Conservation (phyloP, 2,329 filamentous ascomycete genomes). For the Fusarium sp. region DNA sequence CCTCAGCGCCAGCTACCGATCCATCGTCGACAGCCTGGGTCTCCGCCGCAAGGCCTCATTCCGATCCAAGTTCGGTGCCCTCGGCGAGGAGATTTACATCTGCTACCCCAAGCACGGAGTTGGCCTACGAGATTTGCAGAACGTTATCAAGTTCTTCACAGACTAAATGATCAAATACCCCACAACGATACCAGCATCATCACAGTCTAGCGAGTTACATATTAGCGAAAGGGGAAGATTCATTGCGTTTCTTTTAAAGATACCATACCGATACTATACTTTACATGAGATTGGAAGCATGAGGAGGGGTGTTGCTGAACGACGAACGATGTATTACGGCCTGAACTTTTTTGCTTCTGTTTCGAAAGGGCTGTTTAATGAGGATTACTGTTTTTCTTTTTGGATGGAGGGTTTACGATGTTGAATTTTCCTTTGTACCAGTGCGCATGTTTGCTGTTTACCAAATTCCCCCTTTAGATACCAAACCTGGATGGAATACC, state of each 20-base stretch:
- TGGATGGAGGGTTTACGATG: slow-evolving; percentile 17
- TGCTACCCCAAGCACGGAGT: slow-evolving; percentile 90
- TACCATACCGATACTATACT: slow-evolving; percentile 36
- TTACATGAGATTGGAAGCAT: slow-evolving; percentile 22
- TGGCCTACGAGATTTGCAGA: slow-evolving; percentile 82
- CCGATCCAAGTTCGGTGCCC: slow-evolving; percentile 87
- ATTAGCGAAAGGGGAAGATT: slow-evolving; percentile 17
- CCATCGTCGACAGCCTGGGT: slow-evolving; percentile 84
- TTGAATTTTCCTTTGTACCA: slow-evolving; percentile 16
- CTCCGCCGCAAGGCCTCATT: slow-evolving; percentile 90
- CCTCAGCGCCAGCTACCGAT: slow-evolving; percentile 84
- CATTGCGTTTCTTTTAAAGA: slow-evolving; percentile 26
- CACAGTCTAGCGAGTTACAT: slow-evolving; percentile 3
- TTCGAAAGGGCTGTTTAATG: slow-evolving; percentile 4
- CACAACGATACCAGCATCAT: slow-evolving; percentile 3
- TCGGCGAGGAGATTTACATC: slow-evolving; percentile 88
- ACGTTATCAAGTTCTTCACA: slow-evolving; percentile 92
- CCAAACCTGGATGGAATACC: slow-evolving; percentile 40
- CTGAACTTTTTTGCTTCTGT: slow-evolving; percentile 10
- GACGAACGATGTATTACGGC: slow-evolving; percentile 26
- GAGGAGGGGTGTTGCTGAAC: slow-evolving; percentile 5
- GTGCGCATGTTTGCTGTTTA: slow-evolving; percentile 28
- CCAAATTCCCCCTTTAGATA: slow-evolving; percentile 41
- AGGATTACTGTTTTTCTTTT: slow-evolving; percentile 4
- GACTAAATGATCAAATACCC: slow-evolving; percentile 61